Base-by-base conservation (phyloP, 2,329 filamentous ascomycete genomes). In the Aureobasidium vineae region DNA sequence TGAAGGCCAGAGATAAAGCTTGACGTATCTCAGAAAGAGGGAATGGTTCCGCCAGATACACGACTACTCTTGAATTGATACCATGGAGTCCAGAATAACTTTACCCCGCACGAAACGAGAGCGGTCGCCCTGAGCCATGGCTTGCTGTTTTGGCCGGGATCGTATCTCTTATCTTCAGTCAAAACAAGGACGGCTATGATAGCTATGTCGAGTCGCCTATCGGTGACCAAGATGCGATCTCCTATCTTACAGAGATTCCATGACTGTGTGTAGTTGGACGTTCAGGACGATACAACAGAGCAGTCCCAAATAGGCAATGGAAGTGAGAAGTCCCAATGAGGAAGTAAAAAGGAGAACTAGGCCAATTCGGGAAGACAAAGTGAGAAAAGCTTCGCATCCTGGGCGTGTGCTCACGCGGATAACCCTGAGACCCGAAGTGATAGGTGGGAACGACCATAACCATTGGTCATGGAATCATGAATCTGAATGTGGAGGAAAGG, bases 41-140 rank as follows among this genome's bases (percentile, higher is more conserved):
- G 33, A 61, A 61, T 21, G 6, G n/a, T 50, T 50, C 57, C 45
- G 43, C 19, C 31, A 40, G 31, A 28, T 63, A 28, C 43, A 33
- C 31, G 23, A 40, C 31, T 63, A 19, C 19, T 19, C 43, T 23
- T n/a, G 45, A 4, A 8, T 41, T 38, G 57, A 61, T 61, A 61
- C 59, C 31, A 33, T 50, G 45, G 21, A 13, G 16, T 40, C 6
- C 21, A 40, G 31, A 28, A 3, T 23, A 63, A 31, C 31, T 63
- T 63, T 63, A 63, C 59, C 59, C 59, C 59, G 59, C 59, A n/a
- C 36, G 19, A 50, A 38, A 50, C 28, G 19, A 16, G 40, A n/a
- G 43, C 33, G 31, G 43, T 40, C 23, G 43, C 21, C 21, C 5
- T 21, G n/a, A 38, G 31, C 21, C 13, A 38, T 23, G 43, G 45